A percentile compares a stretch with the other conserved stretches of the same genome.
These are phyloP conservation scores for Multifurca ochricompacta DNA, from an alignment of 768 basidiomycete genomes.

Conservation along the genomic window DNA sequence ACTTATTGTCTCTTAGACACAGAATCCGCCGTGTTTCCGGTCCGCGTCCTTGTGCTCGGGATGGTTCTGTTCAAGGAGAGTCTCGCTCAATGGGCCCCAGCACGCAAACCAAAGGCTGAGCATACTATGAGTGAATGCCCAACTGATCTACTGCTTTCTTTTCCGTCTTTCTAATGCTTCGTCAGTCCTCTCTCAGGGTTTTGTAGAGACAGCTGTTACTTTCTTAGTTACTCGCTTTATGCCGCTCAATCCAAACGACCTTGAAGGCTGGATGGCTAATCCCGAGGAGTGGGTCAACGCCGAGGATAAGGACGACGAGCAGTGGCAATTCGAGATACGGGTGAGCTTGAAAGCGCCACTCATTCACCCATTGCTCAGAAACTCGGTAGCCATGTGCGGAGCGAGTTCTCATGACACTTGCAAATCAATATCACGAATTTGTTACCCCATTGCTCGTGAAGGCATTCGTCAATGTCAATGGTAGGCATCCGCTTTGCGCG, in stretches of 20 bases:
- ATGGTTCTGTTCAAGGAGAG: slow-evolving; percentile 84
- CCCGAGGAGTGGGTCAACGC: slow-evolving; percentile 93
- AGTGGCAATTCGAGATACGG: slow-evolving; percentile 90
- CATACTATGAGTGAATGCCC: slow-evolving; percentile 49
- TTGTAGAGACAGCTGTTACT: slow-evolving; percentile 65
- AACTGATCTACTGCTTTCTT: neutral
- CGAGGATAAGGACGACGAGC: slow-evolving; percentile 83
- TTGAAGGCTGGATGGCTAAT: slow-evolving; percentile 78
- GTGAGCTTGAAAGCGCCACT: slow-evolving; percentile 37
- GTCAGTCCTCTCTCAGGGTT: slow-evolving; percentile 55
- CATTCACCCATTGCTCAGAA: neutral
- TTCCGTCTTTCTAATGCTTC: slow-evolving; percentile 4
- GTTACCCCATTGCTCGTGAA: slow-evolving; percentile 58
- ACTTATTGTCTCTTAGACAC: slow-evolving; percentile 40
- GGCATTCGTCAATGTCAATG: slow-evolving; percentile 52
- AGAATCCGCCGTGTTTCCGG: slow-evolving; percentile 57
- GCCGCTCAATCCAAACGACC: slow-evolving; percentile 72
- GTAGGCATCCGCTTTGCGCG: slow-evolving; percentile 34
- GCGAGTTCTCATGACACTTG: slow-evolving; percentile 78
- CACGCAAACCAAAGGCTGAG: slow-evolving; percentile 48
- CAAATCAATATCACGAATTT: slow-evolving; percentile 58
- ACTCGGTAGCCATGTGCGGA: slow-evolving; percentile 77
- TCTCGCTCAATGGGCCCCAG: slow-evolving; percentile 67
- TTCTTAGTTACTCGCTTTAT: slow-evolving; percentile 80
- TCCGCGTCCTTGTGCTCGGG: slow-evolving; percentile 73